Base-by-base conservation (phyloP, 1,284 basidiomycete genomes). In the Austroboletus niveus region DNA sequence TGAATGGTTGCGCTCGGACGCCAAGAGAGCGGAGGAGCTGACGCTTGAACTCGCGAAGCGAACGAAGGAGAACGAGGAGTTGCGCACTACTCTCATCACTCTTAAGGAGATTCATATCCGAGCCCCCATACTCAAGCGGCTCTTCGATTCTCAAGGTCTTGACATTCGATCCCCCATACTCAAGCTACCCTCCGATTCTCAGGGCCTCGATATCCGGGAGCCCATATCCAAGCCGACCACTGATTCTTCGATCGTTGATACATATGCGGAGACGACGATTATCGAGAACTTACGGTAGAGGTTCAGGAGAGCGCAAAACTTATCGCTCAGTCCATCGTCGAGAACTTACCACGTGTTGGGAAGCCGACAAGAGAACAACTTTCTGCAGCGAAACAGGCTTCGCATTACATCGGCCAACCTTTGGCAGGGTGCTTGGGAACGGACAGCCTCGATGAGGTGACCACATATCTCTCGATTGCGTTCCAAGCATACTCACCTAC, bases 81-180 rank as follows among this genome's bases (percentile, higher is more conserved):
- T 55, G n/a, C 46, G 27, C 8, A 22, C 4, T 42, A 41, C 10
- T 3, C 36, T 58, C 20, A 0, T 45, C 12, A 30, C 27, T 30
- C 53, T 57, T 22, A 59, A 41, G 36, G 49, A 57, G 10, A 51
- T 59, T 7, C 51, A 55, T 20, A 17, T 51, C 17, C 47, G 45
- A 5, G 47, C 57, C 22, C 57, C 57, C 8, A n/a, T 24, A 2
- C 40, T 51, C 36, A 56, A 55, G 15, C 53, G 45, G 6, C 42
- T 56, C n/a, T 57, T 56, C 42, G 51, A 35, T 5, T 56, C 54
- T 0, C 31, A 57, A 29, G 54, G 51, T n/a, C n/a, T n/a, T n/a
- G n/a, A n/a, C n/a, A n/a, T n/a, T n/a, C n/a, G n/a, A n/a, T n/a
- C n/a, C n/a, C n/a, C n/a, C n/a, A n/a, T n/a, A n/a, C n/a, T n/a